phyloP scores from a whole-genome alignment of 208 protist species.

The Leishmania gerbilli region DNA sequence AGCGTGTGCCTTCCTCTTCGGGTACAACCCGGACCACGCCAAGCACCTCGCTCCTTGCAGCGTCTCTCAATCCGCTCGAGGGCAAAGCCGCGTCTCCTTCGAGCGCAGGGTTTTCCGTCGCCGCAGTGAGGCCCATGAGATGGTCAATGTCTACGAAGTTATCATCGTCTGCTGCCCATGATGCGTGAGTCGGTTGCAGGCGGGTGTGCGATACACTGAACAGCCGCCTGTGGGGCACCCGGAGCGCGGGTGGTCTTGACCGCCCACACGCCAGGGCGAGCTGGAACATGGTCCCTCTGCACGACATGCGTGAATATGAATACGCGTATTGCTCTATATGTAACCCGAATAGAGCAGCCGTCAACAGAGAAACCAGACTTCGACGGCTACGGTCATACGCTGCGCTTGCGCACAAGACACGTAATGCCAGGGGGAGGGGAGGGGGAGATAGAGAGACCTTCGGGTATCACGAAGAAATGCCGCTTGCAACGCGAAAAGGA shows the following conservation, averaged over 20 bases:
- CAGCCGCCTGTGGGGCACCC: not conserved
- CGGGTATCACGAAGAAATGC: not conserved
- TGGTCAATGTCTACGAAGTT: slow-evolving; percentile 63
- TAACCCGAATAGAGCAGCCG: not conserved
- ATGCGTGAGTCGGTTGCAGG: not conserved
- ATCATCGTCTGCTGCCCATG: slow-evolving; percentile 11
- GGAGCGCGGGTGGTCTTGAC: not conserved
- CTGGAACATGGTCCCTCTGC: not conserved
- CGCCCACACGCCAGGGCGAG: not conserved
- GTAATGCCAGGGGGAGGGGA: not conserved
- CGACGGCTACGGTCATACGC: not conserved
- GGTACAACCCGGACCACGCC: slow-evolving; percentile 37
- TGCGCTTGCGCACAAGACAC: not conserved
- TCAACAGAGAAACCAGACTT: not conserved
- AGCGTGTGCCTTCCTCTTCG: slow-evolving; percentile 39
- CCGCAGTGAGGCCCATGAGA: not conserved
- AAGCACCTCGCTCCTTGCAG: slow-evolving; percentile 25
- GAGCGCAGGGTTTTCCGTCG: not conserved
- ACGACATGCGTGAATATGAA: slow-evolving; percentile 10
- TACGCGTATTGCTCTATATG: not conserved
- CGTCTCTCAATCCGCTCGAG: not conserved
- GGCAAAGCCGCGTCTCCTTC: not conserved
- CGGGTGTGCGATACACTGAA: not conserved
- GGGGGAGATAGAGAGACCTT: not conserved
- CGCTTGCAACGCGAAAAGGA: not conserved